These are phyloP conservation scores for Austroboletus eburneus DNA, from an alignment of 768 basidiomycete species.

Conservation along the genomic window DNA sequence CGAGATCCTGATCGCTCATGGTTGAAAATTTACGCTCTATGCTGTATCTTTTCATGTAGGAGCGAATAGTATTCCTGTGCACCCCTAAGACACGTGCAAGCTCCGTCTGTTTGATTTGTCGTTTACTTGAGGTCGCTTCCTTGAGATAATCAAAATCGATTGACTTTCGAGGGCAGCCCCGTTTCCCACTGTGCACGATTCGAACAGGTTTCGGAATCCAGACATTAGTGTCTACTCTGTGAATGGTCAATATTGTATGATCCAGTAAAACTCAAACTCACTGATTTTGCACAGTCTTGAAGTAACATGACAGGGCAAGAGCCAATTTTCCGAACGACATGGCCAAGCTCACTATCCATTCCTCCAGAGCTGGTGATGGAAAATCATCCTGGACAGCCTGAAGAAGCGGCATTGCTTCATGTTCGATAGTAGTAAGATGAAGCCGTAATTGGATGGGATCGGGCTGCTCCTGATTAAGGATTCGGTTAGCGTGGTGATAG, in stretches of 20 bases:
- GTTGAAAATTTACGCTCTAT: neutral
- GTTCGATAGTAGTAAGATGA: no score
- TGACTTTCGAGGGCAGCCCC: conserved; percentile 3
- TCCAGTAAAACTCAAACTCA: neutral
- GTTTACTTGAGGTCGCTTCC: conserved; percentile 4
- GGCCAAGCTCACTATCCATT: neutral
- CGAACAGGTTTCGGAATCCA: conserved; percentile 2
- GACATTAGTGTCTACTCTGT: neutral
- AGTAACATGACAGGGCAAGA: neutral
- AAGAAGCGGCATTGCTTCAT: no score
- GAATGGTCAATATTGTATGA: neutral
- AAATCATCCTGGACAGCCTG: neutral
- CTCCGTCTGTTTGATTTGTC: conserved; percentile 10
- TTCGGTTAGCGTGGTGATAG: neutral
- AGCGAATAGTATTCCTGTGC: neutral
- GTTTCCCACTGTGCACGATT: neutral
- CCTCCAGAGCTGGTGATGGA: neutral
- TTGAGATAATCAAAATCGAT: conserved; percentile 4
- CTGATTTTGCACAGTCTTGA: neutral
- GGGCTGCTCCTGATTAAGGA: neutral
- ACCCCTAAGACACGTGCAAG: conserved; percentile 7
- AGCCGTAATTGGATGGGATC: neutral
- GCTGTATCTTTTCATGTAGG: neutral
- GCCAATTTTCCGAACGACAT: neutral
- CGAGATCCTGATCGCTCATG: neutral